Conservation (phyloP, 495 filamentous ascomycete genomes). For the Neurospora sp. region DNA sequence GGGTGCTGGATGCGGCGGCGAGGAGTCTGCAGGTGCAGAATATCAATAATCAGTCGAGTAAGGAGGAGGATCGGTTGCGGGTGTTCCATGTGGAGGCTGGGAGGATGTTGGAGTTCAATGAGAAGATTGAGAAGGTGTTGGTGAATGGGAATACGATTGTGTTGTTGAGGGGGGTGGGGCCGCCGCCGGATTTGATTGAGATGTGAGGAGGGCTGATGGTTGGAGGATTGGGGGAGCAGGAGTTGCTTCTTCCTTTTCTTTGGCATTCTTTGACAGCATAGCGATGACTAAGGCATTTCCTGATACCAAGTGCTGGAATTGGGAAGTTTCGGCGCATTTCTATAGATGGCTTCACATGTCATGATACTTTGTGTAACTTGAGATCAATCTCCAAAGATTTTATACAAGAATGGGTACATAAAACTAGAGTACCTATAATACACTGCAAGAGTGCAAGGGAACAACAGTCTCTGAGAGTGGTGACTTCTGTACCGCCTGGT, state of each 20-base stretch:
- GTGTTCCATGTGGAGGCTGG: conserved; percentile 92
- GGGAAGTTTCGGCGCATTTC: not conserved
- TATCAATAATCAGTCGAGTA: conserved; percentile 70
- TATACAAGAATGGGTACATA: not conserved
- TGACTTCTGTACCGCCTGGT: not conserved
- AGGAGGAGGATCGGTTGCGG: conserved; percentile 67
- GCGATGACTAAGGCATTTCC: not conserved
- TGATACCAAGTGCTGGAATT: not conserved
- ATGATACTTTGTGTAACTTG: not conserved
- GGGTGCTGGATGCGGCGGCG: conserved; percentile 81
- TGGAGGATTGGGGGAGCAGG: too few species aligned
- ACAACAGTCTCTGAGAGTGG: not conserved
- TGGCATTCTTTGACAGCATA: conserved; percentile 6
- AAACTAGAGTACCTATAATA: not conserved
- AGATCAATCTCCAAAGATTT: not conserved
- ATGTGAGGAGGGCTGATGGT: conserved; percentile 12
- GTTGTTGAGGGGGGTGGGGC: conserved; percentile 70
- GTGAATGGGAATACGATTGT: conserved; percentile 82
- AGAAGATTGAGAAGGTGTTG: conserved; percentile 62
- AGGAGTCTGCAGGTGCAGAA: conserved; percentile 73
- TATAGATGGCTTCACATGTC: not conserved
- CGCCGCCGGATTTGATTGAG: conserved; percentile 39
- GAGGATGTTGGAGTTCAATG: conserved; percentile 71
- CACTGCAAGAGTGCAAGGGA: not conserved
- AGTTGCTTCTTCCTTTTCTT: not conserved